phyloP scores from a whole-genome alignment of 2,329 filamentous ascomycete genomes.

The Diaporthe sp. region DNA sequence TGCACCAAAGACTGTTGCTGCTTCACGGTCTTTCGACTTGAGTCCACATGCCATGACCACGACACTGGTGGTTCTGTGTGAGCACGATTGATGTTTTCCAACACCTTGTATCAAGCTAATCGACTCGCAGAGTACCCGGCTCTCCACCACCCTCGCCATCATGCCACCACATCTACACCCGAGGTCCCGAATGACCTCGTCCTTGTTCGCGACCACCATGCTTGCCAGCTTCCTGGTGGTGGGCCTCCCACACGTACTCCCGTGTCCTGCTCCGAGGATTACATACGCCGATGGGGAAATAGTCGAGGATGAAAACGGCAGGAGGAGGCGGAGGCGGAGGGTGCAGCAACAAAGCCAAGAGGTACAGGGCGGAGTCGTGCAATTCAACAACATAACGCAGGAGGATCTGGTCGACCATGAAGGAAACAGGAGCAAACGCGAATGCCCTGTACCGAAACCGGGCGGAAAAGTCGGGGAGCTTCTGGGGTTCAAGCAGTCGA shows the following conservation, averaged over 20 bases:
- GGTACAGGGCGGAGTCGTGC: slow-evolving; percentile 53
- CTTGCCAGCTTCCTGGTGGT: slow-evolving; percentile 93
- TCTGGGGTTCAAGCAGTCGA: slow-evolving; percentile 71
- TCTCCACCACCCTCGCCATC: slow-evolving; percentile 46
- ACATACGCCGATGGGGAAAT: slow-evolving; percentile 80
- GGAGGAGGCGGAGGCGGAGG: slow-evolving; percentile 60
- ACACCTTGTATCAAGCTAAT: background rate
- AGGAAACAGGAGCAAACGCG: slow-evolving; percentile 66
- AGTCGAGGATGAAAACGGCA: slow-evolving; percentile 59
- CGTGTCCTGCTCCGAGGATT: slow-evolving; percentile 86
- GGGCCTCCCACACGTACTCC: slow-evolving; percentile 88
- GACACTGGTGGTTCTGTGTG: slow-evolving; percentile 1
- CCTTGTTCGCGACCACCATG: slow-evolving; percentile 94
- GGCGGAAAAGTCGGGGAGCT: slow-evolving; percentile 70
- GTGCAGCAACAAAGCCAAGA: slow-evolving; percentile 46
- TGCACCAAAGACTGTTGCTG: background rate
- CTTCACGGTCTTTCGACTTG: background rate
- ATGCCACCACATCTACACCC: slow-evolving; percentile 95
- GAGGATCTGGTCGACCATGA: slow-evolving; percentile 58
- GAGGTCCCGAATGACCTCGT: slow-evolving; percentile 91
- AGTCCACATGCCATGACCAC: slow-evolving; percentile 6
- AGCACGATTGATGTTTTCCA: background rate
- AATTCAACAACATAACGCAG: slow-evolving; percentile 60
- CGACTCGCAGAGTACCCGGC: background rate
- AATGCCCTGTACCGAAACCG: slow-evolving; percentile 95